These are phyloP conservation scores for Acorus gramineus DNA, from an alignment of 106 monocot genomes.

Conservation along the genomic window DNA sequence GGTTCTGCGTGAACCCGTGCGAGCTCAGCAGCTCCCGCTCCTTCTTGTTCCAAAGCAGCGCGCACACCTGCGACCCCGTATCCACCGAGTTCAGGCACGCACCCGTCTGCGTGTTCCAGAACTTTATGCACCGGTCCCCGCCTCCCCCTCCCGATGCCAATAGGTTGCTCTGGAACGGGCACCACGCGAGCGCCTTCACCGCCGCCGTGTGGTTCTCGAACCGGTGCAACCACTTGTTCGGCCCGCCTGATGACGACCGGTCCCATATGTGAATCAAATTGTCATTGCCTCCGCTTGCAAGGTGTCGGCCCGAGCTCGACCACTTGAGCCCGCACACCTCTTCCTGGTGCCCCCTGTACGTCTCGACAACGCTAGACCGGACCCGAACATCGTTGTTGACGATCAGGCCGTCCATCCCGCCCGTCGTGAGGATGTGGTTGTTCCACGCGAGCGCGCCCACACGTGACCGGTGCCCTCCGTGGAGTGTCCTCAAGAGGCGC, in stretches of 20 bases:
- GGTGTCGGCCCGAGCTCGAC: slow-evolving; percentile 39
- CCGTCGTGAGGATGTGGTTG: slow-evolving; percentile 49
- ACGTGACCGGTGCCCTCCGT: slow-evolving; percentile 33
- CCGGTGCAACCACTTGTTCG: slow-evolving; percentile 32
- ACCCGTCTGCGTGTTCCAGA: slow-evolving; percentile 53
- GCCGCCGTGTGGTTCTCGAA: slow-evolving; percentile 38
- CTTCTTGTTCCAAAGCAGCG: slow-evolving; percentile 59
- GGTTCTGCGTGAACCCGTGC: slow-evolving; percentile 42
- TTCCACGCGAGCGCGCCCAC: slow-evolving; percentile 60
- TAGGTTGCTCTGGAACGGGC: slow-evolving; percentile 50
- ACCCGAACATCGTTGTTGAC: slow-evolving; percentile 56
- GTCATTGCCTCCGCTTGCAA: slow-evolving; percentile 57
- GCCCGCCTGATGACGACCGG: slow-evolving; percentile 11
- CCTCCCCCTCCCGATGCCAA: slow-evolving; percentile 53
- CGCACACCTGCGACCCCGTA: slow-evolving; percentile 48
- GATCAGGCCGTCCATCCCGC: slow-evolving; percentile 45
- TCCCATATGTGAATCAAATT: slow-evolving; percentile 59
- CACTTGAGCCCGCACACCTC: slow-evolving; percentile 63
- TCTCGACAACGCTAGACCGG: slow-evolving; percentile 17
- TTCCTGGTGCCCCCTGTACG: slow-evolving; percentile 34
- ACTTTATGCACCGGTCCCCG: slow-evolving; percentile 47
- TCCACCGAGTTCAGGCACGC: slow-evolving; percentile 47
- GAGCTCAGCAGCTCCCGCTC: slow-evolving; percentile 61
- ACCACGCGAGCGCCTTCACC: slow-evolving; percentile 63
- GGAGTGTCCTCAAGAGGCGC: slow-evolving; percentile 40